Evolutionary conservation across 306 rosid genomes (phyloP).

Genomic region (Heteromeles arbutifolia): DNA sequence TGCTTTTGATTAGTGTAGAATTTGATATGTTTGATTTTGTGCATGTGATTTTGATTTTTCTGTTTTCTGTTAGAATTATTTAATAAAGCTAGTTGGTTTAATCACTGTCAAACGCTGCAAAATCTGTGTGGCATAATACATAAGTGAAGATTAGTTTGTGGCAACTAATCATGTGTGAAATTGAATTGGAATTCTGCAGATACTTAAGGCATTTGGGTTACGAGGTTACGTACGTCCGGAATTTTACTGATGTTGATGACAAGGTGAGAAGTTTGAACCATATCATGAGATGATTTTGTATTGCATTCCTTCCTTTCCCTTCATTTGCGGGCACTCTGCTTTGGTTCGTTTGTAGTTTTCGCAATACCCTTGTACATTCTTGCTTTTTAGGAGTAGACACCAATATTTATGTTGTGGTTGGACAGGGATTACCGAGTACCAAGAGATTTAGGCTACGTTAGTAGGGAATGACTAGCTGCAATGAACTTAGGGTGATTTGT

Average conservation of each 20-base stretch:
- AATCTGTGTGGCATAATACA: neutral
- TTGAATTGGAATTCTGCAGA: slow-evolving; percentile 37
- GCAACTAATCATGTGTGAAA: slow-evolving; percentile 5
- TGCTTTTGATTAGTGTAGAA: neutral
- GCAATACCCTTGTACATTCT: neutral
- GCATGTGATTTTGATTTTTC: neutral
- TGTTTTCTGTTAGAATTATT: neutral
- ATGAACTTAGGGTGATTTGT: too few relatives aligned
- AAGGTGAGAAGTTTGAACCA: slow-evolving; percentile 47
- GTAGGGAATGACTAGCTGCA: too few relatives aligned
- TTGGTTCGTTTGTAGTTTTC: neutral
- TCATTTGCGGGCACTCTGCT: neutral
- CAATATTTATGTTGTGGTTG: neutral
- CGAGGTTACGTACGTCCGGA: slow-evolving; percentile 84
- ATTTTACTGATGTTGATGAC: slow-evolving; percentile 97
- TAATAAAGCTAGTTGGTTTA: neutral
- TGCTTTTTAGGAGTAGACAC: neutral
- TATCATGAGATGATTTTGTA: neutral
- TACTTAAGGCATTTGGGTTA: slow-evolving; percentile 71
- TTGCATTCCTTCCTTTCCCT: neutral
- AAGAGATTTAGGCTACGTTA: too few relatives aligned
- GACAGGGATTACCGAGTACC: too few relatives aligned
- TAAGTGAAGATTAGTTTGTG: neutral
- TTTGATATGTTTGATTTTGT: neutral
- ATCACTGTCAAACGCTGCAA: neutral